A percentile compares a stretch with the other conserved stretches of the same genome.
phyloP scores from a whole-genome alignment of 495 filamentous ascomycete species.

The Penicillium coffeae region DNA sequence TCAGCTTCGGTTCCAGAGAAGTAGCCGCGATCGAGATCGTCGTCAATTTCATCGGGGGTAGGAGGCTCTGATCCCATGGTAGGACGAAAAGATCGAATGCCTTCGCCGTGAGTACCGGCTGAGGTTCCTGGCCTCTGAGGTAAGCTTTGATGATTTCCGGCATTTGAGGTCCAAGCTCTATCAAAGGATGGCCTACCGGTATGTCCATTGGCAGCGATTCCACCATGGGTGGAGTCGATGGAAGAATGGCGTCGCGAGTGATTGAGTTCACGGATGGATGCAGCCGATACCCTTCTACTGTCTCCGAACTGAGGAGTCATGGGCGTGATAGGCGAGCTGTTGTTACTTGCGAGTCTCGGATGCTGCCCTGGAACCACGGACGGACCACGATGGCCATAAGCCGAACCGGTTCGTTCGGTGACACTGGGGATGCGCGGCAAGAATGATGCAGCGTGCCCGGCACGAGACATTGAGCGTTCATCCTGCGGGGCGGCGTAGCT shows the following conservation, averaged over 20 bases:
- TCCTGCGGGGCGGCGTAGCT: slow-evolving; percentile 31
- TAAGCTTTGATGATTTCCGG: slow-evolving; percentile 28
- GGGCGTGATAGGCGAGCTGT: slow-evolving; percentile 32
- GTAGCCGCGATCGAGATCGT: slow-evolving; percentile 83
- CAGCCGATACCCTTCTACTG: slow-evolving; percentile 66
- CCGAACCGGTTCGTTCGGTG: slow-evolving; percentile 37
- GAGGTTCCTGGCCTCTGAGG: slow-evolving; percentile 37
- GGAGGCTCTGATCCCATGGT: slow-evolving; percentile 27
- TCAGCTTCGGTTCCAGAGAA: slow-evolving; percentile 88
- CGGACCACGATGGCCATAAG: slow-evolving; percentile 24
- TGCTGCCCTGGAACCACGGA: slow-evolving; percentile 24
- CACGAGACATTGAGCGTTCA: slow-evolving; percentile 37
- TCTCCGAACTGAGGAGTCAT: slow-evolving; percentile 44
- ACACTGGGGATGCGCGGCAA: slow-evolving; percentile 60
- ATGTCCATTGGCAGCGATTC: slow-evolving; percentile 12
- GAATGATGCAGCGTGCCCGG: slow-evolving; percentile 40
- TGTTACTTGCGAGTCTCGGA: slow-evolving; percentile 33
- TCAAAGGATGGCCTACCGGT: slow-evolving; percentile 75
- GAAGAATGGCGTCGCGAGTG: slow-evolving; percentile 86
- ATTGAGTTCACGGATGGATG: slow-evolving; percentile 77
- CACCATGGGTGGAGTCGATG: slow-evolving; percentile 58
- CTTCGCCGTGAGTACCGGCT: slow-evolving; percentile 20
- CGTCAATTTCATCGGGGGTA: slow-evolving; percentile 26
- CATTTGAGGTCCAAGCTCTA: slow-evolving; percentile 78
- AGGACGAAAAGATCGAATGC: slow-evolving; percentile 16